Evolutionary conservation across 2,329 filamentous ascomycete species (phyloP), one percentile per base, ranked within the genome.

Genomic region (Fusarium sublunatum): DNA sequence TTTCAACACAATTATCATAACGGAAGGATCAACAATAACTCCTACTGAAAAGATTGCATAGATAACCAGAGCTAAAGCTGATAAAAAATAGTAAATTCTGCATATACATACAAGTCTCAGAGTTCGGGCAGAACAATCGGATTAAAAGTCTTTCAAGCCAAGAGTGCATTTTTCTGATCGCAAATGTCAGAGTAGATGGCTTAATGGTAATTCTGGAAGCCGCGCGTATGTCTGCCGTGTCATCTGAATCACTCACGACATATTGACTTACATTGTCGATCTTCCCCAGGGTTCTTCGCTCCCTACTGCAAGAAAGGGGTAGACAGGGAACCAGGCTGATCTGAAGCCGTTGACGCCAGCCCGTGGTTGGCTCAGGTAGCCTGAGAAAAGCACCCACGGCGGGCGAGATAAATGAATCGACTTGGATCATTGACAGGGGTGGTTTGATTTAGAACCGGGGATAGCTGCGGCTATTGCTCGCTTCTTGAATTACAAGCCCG

Each of bases 281-380:
- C 58, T 62, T 62, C 58, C 53, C 60, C 60, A 26, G 58, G 54
- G 31, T 63, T 49, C 45, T 10, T 31, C 11, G n/a, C 31, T 45
- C 36, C 19, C 5, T 61, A 25, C 51, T 28, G 13, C 26, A 36
- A 42, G 34, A 55, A 63, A 54, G 54, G 53, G 54, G 53, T 36
- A 32, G 32, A 49, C 24, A 10, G 29, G 32, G 49, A 28, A 43
- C 53, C 47, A 46, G 54, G 39, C 46, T 41, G n/a, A 49, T 26
- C 50, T 19, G 12, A 48, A 39, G 22, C 28, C 38, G 49, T 58
- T 34, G 15, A 54, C 36, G 42, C 19, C 31, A 58, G 28, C n/a
- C 25, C 36, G 12, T 47, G 58, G 58, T 58, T 59, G 45, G 58
- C 22, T 38, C 19, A 34, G 24, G 15, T 19, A 15, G 34, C 25